A percentile compares a stretch with the other conserved stretches of the same genome.
Evolutionary conservation across 352 stramenopile species (phyloP).

Genomic region (Phytopythium ostracodes): DNA sequence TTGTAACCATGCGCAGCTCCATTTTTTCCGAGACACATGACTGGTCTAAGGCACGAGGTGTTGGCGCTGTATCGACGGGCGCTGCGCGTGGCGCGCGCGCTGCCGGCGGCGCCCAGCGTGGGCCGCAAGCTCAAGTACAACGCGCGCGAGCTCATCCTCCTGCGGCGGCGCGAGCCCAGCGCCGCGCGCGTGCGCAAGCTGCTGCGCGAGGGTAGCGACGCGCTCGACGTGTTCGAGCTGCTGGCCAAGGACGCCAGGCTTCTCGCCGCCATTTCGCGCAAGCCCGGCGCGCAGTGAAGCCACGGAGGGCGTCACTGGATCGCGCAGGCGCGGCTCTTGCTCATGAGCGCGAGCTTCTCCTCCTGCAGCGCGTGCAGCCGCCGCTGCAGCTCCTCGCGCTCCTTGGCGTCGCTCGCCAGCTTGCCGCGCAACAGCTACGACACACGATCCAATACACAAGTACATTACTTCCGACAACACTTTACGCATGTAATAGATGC

Average conservation of each 20-base stretch:
- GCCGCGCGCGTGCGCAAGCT: slow-evolving; percentile 29
- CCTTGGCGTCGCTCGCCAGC: slow-evolving; percentile 37
- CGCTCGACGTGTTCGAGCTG: slow-evolving; percentile 56
- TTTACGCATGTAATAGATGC: no score
- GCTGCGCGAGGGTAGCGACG: slow-evolving; percentile 47
- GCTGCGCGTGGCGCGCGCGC: slow-evolving; percentile 41
- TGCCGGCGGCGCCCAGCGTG: slow-evolving; percentile 60
- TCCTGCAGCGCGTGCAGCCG: slow-evolving; percentile 46
- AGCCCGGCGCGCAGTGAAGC: slow-evolving; percentile 16
- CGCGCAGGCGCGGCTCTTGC: slow-evolving; percentile 48
- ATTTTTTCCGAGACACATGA: slow-evolving; percentile 6
- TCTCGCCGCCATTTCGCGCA: slow-evolving; percentile 56
- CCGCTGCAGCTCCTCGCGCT: slow-evolving; percentile 53
- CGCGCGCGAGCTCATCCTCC: slow-evolving; percentile 57
- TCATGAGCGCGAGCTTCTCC: slow-evolving; percentile 50
- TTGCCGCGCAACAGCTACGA: slow-evolving; percentile 41
- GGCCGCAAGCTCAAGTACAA: slow-evolving; percentile 75
- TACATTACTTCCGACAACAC: no score
- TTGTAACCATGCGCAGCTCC: no score
- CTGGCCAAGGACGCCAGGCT: slow-evolving; percentile 39
- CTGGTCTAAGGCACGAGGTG: slow-evolving; percentile 41
- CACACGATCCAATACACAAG: background rate
- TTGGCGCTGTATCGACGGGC: slow-evolving; percentile 57
- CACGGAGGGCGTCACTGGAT: slow-evolving; percentile 30
- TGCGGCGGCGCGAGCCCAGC: slow-evolving; percentile 51